Percentiles rank a stretch among this genome's conserved stretches.
Conservation (phyloP, 2,329 filamentous ascomycete species). For the Monilinia fructicola region DNA sequence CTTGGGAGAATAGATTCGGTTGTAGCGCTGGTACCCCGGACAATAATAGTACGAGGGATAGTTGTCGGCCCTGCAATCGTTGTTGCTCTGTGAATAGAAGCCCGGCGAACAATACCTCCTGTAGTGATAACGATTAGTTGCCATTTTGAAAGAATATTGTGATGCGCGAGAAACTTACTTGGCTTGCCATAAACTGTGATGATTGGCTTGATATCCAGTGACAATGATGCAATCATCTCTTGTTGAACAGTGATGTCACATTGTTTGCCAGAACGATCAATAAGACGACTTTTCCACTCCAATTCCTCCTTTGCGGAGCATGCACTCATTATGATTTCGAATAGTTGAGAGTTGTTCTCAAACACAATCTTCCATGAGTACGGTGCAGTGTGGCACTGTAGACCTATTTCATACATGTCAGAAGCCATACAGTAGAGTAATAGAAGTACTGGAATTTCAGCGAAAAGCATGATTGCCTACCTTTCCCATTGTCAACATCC, state of each 20-base stretch:
- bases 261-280: slow-evolving; percentile 51
- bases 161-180: slow-evolving; percentile 46
- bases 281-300: slow-evolving; percentile 73
- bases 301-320: slow-evolving; percentile 78
- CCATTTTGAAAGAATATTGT: neutral
- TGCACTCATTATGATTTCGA: slow-evolving; percentile 83
- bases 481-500: slow-evolving; percentile 72
- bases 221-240: slow-evolving; percentile 61
- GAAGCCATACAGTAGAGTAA: neutral
- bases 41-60: slow-evolving; percentile 71
- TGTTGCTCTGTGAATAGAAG: slow-evolving; percentile 77
- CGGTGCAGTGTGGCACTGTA: slow-evolving; percentile 83
- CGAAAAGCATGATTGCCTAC: slow-evolving; percentile 43
- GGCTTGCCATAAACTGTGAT: slow-evolving; percentile 74
- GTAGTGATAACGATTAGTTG: neutral
- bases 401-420: slow-evolving; percentile 50
- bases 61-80: slow-evolving; percentile 66
- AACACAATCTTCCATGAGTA: slow-evolving; percentile 94
- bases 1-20: slow-evolving; percentile 48
- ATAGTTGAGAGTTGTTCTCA: slow-evolving; percentile 71
- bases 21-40: slow-evolving; percentile 77
- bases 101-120: slow-evolving; percentile 63
- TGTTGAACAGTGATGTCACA: slow-evolving; percentile 49
- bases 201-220: slow-evolving; percentile 69
- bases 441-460: too few species aligned